These are phyloP conservation scores for Lepiota brunneoincarnata DNA, from an alignment of 768 basidiomycete species.

Conservation along the genomic window DNA sequence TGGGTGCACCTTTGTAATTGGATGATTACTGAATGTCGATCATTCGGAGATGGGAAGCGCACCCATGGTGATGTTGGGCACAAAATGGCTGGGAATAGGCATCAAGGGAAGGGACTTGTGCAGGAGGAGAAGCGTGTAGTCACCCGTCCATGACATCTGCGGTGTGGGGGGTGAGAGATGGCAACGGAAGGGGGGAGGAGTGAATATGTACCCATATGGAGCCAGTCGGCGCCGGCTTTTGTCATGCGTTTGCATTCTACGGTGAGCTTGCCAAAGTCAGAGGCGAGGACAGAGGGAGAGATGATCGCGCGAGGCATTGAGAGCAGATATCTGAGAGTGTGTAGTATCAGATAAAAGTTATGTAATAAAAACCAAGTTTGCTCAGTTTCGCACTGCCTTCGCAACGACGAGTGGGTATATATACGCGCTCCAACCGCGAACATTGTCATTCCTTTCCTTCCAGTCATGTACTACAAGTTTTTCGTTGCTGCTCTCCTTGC, in stretches of 20 bases:
- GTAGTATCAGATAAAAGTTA: background rate
- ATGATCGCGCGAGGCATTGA: slow-evolving; percentile 88
- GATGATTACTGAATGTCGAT: background rate
- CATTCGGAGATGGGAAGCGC: slow-evolving; percentile 19
- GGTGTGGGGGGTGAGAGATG: slow-evolving; percentile 15
- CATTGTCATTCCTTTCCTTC: slow-evolving; percentile 16
- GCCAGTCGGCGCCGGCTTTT: slow-evolving; percentile 92
- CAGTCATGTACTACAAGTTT: slow-evolving; percentile 39
- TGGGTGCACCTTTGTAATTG: slow-evolving; percentile 66
- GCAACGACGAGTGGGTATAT: background rate
- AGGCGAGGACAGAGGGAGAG: slow-evolving; percentile 94
- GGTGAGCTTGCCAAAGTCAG: slow-evolving; percentile 92
- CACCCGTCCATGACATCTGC: slow-evolving; percentile 98
- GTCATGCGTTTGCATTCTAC: slow-evolving; percentile 98
- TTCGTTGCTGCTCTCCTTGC: slow-evolving; percentile 33
- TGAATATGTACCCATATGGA: slow-evolving; percentile 81
- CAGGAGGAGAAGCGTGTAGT: slow-evolving; percentile 19
- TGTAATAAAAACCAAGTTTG: background rate
- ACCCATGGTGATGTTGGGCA: slow-evolving; percentile 99
- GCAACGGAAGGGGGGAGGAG: background rate
- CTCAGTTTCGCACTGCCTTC: background rate
- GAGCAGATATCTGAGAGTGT: slow-evolving; percentile 1
- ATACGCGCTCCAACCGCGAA: slow-evolving; percentile 2
- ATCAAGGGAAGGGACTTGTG: slow-evolving; percentile 10
- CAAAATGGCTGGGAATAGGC: slow-evolving; percentile 72